Conservation (phyloP, 192 early-diverging fungal genomes). For the Chytriomyces sp. region DNA sequence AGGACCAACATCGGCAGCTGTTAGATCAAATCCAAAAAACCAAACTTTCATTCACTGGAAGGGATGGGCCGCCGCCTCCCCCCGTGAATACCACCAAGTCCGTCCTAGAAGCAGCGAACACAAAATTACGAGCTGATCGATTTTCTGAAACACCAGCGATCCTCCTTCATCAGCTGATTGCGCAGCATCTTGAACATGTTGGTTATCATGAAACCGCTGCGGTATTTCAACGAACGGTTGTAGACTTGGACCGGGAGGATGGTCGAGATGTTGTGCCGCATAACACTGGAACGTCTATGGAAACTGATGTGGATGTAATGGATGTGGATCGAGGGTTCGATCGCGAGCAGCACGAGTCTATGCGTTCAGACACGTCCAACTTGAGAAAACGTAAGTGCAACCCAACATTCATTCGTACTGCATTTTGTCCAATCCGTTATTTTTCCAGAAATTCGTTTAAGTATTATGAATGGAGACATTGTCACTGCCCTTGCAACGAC, state of each 20-base stretch:
- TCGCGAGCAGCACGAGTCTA: neutral
- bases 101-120: neutral
- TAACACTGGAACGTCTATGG: constrained; percentile 33
- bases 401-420: too few species aligned
- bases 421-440: neutral
- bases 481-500: constrained; percentile 70
- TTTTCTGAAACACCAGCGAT: constrained; percentile 2
- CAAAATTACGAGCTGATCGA: neutral
- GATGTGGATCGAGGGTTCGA: constrained; percentile 7
- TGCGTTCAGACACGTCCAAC: too few species aligned
- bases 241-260: constrained; percentile 25
- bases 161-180: constrained; percentile 63
- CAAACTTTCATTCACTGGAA: too few species aligned
- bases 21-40: neutral
- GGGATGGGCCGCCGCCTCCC: too few species aligned
- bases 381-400: constrained; percentile 15
- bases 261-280: constrained; percentile 23
- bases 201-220: constrained; percentile 80
- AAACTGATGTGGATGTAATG: constrained; percentile 41
- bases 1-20: neutral
- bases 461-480: constrained; percentile 74
- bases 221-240: constrained; percentile 48
- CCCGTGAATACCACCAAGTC: neutral
- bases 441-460: constrained; percentile 52
- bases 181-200: constrained; percentile 81